Conservation (phyloP, 164 flowering plant genomes). For the Vitis labrusca region DNA sequence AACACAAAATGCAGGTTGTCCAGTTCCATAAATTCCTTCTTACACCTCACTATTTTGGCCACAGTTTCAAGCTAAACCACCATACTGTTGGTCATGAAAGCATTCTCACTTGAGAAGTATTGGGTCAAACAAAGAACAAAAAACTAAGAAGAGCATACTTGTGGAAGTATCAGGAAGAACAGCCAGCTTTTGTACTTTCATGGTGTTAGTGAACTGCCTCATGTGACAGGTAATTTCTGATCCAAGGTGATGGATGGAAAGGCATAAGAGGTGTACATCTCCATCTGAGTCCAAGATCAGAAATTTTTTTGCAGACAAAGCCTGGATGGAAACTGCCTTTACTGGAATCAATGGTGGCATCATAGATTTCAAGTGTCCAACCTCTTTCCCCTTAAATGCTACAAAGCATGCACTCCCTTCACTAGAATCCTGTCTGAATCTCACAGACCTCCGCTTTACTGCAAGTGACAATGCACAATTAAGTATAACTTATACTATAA, state of each 20-base stretch:
- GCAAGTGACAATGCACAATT: constrained; percentile 45
- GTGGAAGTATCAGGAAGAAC: constrained; percentile 56
- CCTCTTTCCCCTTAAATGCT: constrained; percentile 38
- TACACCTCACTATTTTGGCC: no score
- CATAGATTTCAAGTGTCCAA: constrained; percentile 23
- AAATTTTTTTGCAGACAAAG: constrained; percentile 52
- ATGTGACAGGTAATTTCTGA: constrained; percentile 35
- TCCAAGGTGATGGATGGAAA: constrained; percentile 34
- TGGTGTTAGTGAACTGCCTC: constrained; percentile 48
- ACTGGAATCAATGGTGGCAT: constrained; percentile 18
- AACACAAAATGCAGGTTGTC: no score
- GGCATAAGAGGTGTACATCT: constrained; percentile 50
- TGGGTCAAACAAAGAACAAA: background rate
- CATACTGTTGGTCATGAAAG: background rate
- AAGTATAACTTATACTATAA: background rate
- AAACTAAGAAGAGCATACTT: constrained; percentile 32
- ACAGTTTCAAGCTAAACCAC: no score
- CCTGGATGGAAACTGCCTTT: constrained; percentile 67
- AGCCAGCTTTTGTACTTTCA: constrained; percentile 68
- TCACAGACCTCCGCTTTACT: constrained; percentile 55
- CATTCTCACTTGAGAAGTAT: no score
- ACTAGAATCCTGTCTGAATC: constrained; percentile 57
- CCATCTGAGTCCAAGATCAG: constrained; percentile 76
- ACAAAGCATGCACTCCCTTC: constrained; percentile 47
- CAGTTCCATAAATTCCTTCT: no score